These are phyloP conservation scores for Mollisia scopiformis DNA, from an alignment of 2,329 filamentous ascomycete species.

Conservation along the genomic window DNA sequence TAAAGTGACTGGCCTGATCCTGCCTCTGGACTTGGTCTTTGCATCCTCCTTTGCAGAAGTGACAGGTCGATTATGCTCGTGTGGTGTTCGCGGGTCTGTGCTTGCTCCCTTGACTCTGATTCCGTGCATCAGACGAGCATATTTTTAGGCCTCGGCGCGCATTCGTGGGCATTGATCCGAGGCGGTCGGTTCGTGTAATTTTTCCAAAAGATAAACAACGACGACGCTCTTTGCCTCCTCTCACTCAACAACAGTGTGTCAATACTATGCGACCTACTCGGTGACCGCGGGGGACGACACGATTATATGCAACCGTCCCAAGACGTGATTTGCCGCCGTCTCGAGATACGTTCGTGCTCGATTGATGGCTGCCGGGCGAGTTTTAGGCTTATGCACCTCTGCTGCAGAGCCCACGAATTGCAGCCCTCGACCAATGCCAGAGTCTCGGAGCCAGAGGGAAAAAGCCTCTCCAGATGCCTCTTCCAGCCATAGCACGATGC, in stretches of 20 bases:
- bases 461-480: conserved; percentile 8
- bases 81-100: conserved; percentile 2
- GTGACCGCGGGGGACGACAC: conserved; percentile 8
- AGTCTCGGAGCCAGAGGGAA: conserved; percentile 1
- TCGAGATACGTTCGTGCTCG: neutral
- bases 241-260: conserved; percentile 2
- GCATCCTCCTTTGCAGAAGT: conserved; percentile 1
- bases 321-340: neutral
- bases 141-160: neutral
- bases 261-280: conserved; percentile 14
- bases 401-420: conserved; percentile 27
- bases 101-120: neutral
- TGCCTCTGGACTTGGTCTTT: neutral
- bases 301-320: conserved; percentile 19
- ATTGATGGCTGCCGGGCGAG: neutral
- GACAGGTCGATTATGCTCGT: conserved; percentile 14
- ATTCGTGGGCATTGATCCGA: neutral
- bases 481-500: conserved; percentile 25
- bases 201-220: neutral
- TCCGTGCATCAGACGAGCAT: neutral
- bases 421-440: conserved; percentile 12
- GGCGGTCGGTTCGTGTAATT: neutral
- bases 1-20: conserved; percentile 10
- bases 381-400: conserved; percentile 18
- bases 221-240: neutral